phyloP scores from a whole-genome alignment of 139 green algal species.

The Coccomyxa sp. region DNA sequence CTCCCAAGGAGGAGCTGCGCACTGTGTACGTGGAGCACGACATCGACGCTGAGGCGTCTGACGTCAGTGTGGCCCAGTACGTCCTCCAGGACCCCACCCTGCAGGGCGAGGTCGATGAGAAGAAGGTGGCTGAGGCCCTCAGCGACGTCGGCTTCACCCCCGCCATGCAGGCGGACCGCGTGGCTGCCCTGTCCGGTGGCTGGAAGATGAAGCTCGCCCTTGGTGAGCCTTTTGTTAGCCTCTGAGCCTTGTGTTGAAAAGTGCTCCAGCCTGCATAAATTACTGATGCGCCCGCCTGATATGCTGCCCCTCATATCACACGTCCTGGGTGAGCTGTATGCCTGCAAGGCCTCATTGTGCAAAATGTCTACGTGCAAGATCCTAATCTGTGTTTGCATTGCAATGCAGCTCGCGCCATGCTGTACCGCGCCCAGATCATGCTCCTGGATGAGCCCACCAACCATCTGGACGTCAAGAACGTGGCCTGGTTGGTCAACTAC shows the following conservation, averaged over 20 bases:
- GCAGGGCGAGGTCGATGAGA: slow-evolving; percentile 36
- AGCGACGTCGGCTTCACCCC: slow-evolving; percentile 74
- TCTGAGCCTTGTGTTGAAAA: background rate
- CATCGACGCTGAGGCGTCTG: slow-evolving; percentile 69
- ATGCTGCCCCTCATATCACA: background rate
- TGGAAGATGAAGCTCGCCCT: slow-evolving; percentile 93
- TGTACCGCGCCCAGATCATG: slow-evolving; percentile 85
- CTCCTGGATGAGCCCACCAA: slow-evolving; percentile 90
- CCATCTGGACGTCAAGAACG: slow-evolving; percentile 81
- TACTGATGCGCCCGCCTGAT: background rate
- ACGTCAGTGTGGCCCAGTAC: slow-evolving; percentile 62
- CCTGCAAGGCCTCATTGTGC: background rate
- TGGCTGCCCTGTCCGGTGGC: slow-evolving; percentile 76
- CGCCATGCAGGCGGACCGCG: slow-evolving; percentile 49
- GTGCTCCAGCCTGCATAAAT: background rate
- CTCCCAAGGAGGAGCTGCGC: slow-evolving; percentile 54
- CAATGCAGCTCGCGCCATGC: slow-evolving; percentile 63
- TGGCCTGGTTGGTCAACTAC: slow-evolving; percentile 80
- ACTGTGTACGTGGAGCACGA: slow-evolving; percentile 92
- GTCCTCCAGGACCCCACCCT: slow-evolving; percentile 53
- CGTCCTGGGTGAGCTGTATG: background rate
- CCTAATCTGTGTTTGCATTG: background rate
- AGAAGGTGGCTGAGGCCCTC: slow-evolving; percentile 59
- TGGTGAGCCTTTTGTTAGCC: background rate
- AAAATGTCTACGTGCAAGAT: background rate